Conservation (phyloP, 2,329 filamentous ascomycete species). For the Cadophora luteo-olivacea region DNA sequence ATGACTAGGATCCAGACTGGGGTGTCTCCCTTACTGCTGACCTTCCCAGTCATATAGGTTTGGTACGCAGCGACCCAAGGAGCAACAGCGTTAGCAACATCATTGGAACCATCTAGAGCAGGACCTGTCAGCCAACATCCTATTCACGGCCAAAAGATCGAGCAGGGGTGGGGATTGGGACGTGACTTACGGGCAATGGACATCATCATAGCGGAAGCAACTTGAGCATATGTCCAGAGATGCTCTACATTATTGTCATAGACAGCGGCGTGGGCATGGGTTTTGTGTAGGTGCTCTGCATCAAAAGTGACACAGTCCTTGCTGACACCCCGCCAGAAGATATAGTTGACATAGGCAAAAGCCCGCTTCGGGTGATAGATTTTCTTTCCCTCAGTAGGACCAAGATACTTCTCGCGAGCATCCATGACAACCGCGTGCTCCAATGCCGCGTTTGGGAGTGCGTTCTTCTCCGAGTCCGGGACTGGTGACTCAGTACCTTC, state of each 20-base stretch:
- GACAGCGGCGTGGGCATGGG: slow-evolving; percentile 57
- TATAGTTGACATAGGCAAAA: slow-evolving; percentile 32
- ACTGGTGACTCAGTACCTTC: too few species aligned
- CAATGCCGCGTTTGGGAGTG: too few species aligned
- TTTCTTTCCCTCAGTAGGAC: neutral
- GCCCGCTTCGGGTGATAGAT: slow-evolving; percentile 28
- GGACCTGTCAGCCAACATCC: too few species aligned
- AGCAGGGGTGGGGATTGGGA: too few species aligned
- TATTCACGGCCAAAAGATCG: too few species aligned
- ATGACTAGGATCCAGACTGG: slow-evolving; percentile 79
- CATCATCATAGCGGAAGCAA: slow-evolving; percentile 43
- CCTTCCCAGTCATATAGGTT: slow-evolving; percentile 64
- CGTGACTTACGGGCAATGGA: slow-evolving; percentile 50
- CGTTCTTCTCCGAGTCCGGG: too few species aligned
- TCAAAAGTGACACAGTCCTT: slow-evolving; percentile 30
- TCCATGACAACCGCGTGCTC: neutral
- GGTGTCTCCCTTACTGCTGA: slow-evolving; percentile 62
- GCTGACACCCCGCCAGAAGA: slow-evolving; percentile 38
- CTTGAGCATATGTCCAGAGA: slow-evolving; percentile 57
- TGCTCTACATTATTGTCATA: slow-evolving; percentile 74
- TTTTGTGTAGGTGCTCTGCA: slow-evolving; percentile 20
- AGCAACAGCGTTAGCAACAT: slow-evolving; percentile 73
- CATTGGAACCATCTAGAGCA: slow-evolving; percentile 68
- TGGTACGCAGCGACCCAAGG: slow-evolving; percentile 73
- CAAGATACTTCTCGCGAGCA: neutral